Conservation (phyloP, 1,284 basidiomycete species). For the Microbotryum scabiosae region DNA sequence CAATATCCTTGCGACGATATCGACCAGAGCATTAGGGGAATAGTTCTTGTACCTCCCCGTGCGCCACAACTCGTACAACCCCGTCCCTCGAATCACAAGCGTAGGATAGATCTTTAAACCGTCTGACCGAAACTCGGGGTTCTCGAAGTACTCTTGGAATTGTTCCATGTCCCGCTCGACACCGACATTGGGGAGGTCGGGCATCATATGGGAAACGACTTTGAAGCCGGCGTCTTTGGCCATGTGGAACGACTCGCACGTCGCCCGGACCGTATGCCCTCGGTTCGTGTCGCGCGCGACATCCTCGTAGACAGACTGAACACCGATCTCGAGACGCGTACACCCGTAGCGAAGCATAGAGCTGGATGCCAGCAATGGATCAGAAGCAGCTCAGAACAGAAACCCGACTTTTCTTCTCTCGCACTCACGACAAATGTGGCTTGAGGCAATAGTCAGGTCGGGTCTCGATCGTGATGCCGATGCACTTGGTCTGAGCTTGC, state of each 20-base stretch:
- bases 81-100: constrained; percentile 94
- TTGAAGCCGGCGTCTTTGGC: constrained; percentile 99
- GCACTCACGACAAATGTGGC: constrained; percentile 72
- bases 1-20: constrained; percentile 91
- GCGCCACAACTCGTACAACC: constrained; percentile 48
- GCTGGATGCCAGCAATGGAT: constrained; percentile 42
- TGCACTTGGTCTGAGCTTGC: constrained; percentile 94
- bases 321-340: constrained; percentile 94
- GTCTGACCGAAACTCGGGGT: constrained; percentile 92
- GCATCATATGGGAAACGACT: constrained; percentile 97
- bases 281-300: constrained; percentile 97
- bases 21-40: constrained; percentile 93
- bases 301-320: constrained; percentile 98
- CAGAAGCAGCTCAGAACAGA: not conserved
- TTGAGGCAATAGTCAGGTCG: constrained; percentile 96
- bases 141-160: constrained; percentile 97
- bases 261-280: constrained; percentile 89
- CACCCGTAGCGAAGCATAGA: constrained; percentile 99
- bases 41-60: constrained; percentile 79
- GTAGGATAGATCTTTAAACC: constrained; percentile 99
- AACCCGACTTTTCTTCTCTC: not conserved
- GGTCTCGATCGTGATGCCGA: constrained; percentile 98
- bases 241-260: constrained; percentile 94
- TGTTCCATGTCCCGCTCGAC: constrained; percentile 96
- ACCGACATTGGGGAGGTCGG: constrained; percentile 82